Base-by-base conservation (phyloP, 2,329 filamentous ascomycete species). In the Pseudogymnoascus sp. region DNA sequence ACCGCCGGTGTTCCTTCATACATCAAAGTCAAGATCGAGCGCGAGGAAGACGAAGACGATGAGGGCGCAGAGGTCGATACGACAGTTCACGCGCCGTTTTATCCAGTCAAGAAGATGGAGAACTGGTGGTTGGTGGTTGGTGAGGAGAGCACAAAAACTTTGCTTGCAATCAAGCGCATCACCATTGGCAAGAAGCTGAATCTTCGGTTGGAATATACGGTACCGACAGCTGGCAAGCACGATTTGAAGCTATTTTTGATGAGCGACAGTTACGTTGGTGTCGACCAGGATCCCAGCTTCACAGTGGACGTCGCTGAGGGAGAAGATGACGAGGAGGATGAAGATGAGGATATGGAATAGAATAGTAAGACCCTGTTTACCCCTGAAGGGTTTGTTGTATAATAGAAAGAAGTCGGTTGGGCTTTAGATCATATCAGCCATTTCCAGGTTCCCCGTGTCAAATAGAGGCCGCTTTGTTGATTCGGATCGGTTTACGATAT, bases 61-160 rank as follows among this genome's bases (percentile, higher is more conserved):
- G 84, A 85, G 61, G 79, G 80, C 11, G 79, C 83, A 21, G 87
- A 90, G 67, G 83, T 89, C 14, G 91, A 97, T 73, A 84, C 88
- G 1, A 88, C 87, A 1, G 95, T 97, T 2, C 92, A 97, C 73
- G 92, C 93, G 60, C 94, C 94, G 0, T 99, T 97, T 81, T 99
- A 94, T 73, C 92, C 94, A 0, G 80, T 76, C 59, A 88, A 89
- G 75, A 99, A 99, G 82, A 88, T 91, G 79, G 94, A 99, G 81
- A 96, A 94, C 73, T 99, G 92, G 92, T 99, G 94, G 94, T 78
- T 99, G 62, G 91, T 99, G 19, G 91, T 99, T 35, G 93, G 92
- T 31, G 92, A 97, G 69, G 92, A 97, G 77, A 89, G 85, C 74
- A 91, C 89, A 41, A 93, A 91, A 79, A 92, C 83, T 66, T 79